Conservation (phyloP, 768 basidiomycete genomes). For the Mycena capillaripes region DNA sequence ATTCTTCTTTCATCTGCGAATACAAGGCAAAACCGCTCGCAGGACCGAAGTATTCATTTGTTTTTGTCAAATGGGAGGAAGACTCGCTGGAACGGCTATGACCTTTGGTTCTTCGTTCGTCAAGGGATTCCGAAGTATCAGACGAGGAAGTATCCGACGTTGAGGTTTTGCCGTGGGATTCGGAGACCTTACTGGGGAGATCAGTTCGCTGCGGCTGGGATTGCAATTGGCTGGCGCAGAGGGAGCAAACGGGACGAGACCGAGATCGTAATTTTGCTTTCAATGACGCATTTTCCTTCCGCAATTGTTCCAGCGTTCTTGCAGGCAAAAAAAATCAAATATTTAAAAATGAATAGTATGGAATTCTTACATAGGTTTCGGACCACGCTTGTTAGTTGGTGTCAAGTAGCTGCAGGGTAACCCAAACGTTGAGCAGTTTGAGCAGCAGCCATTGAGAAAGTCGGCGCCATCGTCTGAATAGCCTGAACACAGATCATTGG, state of each 20-base stretch:
- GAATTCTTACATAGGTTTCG: background rate
- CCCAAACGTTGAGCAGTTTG: background rate
- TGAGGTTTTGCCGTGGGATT: background rate
- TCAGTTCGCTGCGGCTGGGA: background rate
- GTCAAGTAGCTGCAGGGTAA: background rate
- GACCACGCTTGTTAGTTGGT: background rate
- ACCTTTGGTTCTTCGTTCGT: background rate
- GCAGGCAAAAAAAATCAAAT: background rate
- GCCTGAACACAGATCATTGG: background rate
- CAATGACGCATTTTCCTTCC: background rate
- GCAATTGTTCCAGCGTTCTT: background rate
- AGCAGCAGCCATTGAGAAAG: background rate
- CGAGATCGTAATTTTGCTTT: slow-evolving; percentile 2
- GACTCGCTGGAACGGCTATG: background rate
- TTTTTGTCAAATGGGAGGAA: background rate
- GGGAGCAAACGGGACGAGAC: slow-evolving; percentile 8
- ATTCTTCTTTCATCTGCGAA: slow-evolving; percentile 18
- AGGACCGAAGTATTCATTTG: slow-evolving; percentile 55
- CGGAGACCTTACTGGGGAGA: background rate
- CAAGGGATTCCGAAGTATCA: background rate
- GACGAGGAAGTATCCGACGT: background rate
- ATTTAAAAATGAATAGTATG: too few species aligned
- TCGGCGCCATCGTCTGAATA: background rate
- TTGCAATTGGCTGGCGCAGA: background rate
- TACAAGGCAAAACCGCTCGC: slow-evolving; percentile 53